A percentile compares a stretch with the other conserved stretches of the same genome.
These are phyloP conservation scores for Pisolithus albus DNA, from an alignment of 768 basidiomycete species.

Conservation along the genomic window DNA sequence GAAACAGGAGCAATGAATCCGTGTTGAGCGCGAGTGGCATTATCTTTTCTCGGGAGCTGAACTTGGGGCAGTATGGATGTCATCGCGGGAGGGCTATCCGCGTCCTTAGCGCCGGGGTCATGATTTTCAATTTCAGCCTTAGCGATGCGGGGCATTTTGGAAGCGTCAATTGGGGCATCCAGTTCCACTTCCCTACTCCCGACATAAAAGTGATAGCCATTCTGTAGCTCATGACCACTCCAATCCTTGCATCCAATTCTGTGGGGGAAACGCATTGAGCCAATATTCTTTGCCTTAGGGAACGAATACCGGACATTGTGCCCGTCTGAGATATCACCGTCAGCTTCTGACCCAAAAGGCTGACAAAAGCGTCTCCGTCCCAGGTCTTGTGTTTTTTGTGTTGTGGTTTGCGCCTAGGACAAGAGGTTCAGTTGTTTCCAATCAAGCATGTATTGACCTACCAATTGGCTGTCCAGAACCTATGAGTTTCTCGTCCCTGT, in stretches of 20 bases:
- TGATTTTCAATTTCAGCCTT: constrained; percentile 25
- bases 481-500: constrained; percentile 12
- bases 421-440: constrained; percentile 2
- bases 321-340: constrained; percentile 66
- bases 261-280: constrained; percentile 8
- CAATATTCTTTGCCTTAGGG: not conserved
- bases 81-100: constrained; percentile 5
- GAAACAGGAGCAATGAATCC: constrained; percentile 48
- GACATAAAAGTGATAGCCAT: constrained; percentile 37
- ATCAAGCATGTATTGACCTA: constrained; percentile 21
- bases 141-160: constrained; percentile 44
- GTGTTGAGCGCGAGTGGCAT: constrained; percentile 13
- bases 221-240: constrained; percentile 45
- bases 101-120: constrained; percentile 14
- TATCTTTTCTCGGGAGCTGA: constrained; percentile 14
- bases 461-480: constrained; percentile 70
- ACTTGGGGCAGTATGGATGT: constrained; percentile 1
- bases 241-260: constrained; percentile 60
- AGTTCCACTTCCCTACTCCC: constrained; percentile 59
- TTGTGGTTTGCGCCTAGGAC: constrained; percentile 61
- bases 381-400: constrained; percentile 78
- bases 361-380: constrained; percentile 73
- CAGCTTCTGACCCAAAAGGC: constrained; percentile 42
- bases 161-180: constrained; percentile 41
- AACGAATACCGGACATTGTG: constrained; percentile 42